These are phyloP conservation scores for Mallotus nudiflorus DNA, from an alignment of 345 rosid genomes.

Conservation along the genomic window DNA sequence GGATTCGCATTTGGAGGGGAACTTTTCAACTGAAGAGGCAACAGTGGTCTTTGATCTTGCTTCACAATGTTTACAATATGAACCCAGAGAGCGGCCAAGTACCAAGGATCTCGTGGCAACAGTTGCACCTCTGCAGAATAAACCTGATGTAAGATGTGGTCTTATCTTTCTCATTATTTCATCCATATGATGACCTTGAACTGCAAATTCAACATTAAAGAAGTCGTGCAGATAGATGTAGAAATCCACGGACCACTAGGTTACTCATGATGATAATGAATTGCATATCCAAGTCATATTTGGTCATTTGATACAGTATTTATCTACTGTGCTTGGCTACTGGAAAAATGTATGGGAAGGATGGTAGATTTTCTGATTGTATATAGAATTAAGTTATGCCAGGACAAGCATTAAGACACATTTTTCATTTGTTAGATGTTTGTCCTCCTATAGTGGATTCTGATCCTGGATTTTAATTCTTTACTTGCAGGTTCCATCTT, in stretches of 20 bases:
- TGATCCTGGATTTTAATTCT: slow-evolving; percentile 14
- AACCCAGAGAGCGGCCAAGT: slow-evolving; percentile 65
- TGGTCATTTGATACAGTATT: background rate
- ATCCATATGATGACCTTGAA: background rate
- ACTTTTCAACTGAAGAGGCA: slow-evolving; percentile 79
- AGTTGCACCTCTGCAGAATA: slow-evolving; percentile 69
- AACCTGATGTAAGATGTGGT: slow-evolving; percentile 50
- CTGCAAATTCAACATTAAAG: background rate
- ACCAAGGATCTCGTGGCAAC: slow-evolving; percentile 64
- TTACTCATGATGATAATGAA: background rate
- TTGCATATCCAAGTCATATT: background rate
- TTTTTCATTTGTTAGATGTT: background rate
- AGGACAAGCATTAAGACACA: slow-evolving; percentile 4
- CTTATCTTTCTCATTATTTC: background rate
- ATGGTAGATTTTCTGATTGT: background rate
- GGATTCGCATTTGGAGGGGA: slow-evolving; percentile 87
- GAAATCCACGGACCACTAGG: background rate
- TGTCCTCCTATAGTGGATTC: background rate
- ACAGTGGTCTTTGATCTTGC: slow-evolving; percentile 79
- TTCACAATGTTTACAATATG: slow-evolving; percentile 74
- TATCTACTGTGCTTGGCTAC: background rate
- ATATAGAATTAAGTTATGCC: background rate
- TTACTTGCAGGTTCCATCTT: slow-evolving; percentile 61
- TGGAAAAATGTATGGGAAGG: background rate
- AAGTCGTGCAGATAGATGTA: background rate